A percentile compares a stretch with the other conserved stretches of the same genome.
Evolutionary conservation across 1,284 basidiomycete genomes (phyloP).

Genomic region (Pholiota adiposa): DNA sequence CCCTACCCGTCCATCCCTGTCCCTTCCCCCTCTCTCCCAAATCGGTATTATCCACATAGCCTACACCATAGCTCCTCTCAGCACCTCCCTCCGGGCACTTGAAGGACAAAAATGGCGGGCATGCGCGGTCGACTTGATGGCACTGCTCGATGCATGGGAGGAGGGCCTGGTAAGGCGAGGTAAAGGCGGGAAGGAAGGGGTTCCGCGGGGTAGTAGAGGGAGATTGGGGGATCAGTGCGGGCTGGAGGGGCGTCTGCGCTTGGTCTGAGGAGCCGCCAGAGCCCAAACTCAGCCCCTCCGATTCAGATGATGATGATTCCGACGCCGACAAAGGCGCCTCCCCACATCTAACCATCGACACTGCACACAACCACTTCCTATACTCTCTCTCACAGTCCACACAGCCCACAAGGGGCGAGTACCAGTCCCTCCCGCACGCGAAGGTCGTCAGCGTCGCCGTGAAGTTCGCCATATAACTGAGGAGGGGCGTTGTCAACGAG

Average conservation of each 20-base stretch:
- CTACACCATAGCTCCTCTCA: constrained; percentile 70
- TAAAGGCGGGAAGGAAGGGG: constrained; percentile 48
- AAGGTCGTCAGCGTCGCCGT: constrained; percentile 71
- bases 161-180: constrained; percentile 58
- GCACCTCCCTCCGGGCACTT: constrained; percentile 75
- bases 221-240: constrained; percentile 49
- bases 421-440: constrained; percentile 81
- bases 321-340: constrained; percentile 45
- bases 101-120: constrained; percentile 76
- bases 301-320: constrained; percentile 33
- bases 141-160: constrained; percentile 83
- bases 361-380: constrained; percentile 78
- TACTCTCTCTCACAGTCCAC: constrained; percentile 78
- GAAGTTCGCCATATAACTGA: constrained; percentile 72
- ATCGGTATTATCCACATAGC: constrained; percentile 55
- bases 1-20: constrained; percentile 43
- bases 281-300: constrained; percentile 30
- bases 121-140: constrained; percentile 73
- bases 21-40: constrained; percentile 37
- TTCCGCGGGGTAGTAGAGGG: constrained; percentile 46
- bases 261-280: constrained; percentile 22
- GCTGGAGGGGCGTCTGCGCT: constrained; percentile 39
- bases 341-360: constrained; percentile 75
- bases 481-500: constrained; percentile 46
- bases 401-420: constrained; percentile 80